Evolutionary conservation across 306 rosid genomes (phyloP).

Genomic region (Vigna hirtella): DNA sequence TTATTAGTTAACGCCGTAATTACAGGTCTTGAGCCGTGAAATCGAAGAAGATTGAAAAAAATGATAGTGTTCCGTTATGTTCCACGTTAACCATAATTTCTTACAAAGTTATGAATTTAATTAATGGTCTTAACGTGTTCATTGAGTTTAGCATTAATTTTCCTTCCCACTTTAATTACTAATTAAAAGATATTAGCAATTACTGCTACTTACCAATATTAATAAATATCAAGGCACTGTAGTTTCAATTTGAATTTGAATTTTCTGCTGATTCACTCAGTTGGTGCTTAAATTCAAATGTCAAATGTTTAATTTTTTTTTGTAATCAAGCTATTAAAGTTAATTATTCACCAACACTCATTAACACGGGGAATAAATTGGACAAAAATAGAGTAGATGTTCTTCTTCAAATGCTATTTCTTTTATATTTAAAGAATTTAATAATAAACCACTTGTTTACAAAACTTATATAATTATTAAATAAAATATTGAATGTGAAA

Average conservation of each 20-base stretch:
- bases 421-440: too few species aligned
- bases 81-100: background rate
- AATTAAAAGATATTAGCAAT: background rate
- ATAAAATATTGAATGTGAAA: slow-evolving; percentile 10
- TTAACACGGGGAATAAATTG: too few species aligned
- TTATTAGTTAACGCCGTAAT: slow-evolving; percentile 13
- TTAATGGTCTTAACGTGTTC: background rate
- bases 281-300: too few species aligned
- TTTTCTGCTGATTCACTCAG: too few species aligned
- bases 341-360: too few species aligned
- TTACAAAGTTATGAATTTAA: background rate
- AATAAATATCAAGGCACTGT: background rate
- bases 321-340: too few species aligned
- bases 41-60: background rate
- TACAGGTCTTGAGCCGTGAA: slow-evolving; percentile 6
- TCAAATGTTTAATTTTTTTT: too few species aligned
- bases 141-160: background rate
- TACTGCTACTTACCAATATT: background rate
- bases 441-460: background rate
- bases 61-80: too few species aligned
- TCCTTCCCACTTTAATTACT: background rate
- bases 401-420: too few species aligned
- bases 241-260: background rate
- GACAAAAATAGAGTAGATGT: too few species aligned
- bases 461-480: too few species aligned